phyloP scores from a whole-genome alignment of 768 basidiomycete genomes.

The Tephrocybe sp. region DNA sequence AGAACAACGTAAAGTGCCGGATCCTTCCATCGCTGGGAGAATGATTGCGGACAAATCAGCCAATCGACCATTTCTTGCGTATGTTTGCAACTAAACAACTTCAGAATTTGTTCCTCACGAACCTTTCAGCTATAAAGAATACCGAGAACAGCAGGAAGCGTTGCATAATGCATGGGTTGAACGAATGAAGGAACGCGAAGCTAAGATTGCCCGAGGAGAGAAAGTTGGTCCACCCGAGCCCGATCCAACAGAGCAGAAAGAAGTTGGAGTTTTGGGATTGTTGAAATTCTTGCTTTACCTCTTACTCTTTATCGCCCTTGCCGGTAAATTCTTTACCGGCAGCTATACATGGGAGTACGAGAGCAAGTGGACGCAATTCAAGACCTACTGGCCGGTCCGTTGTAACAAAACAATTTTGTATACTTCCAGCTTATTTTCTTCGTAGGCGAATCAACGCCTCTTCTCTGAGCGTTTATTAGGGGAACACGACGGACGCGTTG shows the following conservation, averaged over 20 bases:
- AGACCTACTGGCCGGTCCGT: constrained; percentile 63
- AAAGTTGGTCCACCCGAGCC: constrained; percentile 68
- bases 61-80: constrained; percentile 85
- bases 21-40: constrained; percentile 63
- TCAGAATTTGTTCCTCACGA: constrained; percentile 11
- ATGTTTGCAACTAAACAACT: constrained; percentile 32
- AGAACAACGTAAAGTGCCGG: constrained; percentile 52
- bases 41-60: constrained; percentile 76
- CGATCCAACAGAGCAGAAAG: constrained; percentile 70
- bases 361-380: constrained; percentile 58
- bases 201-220: constrained; percentile 73
- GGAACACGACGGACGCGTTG: constrained; percentile 68
- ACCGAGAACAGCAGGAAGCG: constrained; percentile 59
- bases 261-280: constrained; percentile 63
- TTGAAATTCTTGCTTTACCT: constrained; percentile 68
- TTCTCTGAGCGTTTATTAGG: constrained; percentile 75
- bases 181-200: constrained; percentile 70
- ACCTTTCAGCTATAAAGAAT: constrained; percentile 59
- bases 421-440: neutral
- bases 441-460: constrained; percentile 57
- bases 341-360: constrained; percentile 85
- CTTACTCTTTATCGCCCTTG: constrained; percentile 51
- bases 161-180: constrained; percentile 65
- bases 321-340: constrained; percentile 86
- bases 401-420: constrained; percentile 15